Evolutionary conservation across 2,329 filamentous ascomycete species (phyloP).

Genomic region (Microcyclosporella mali): DNA sequence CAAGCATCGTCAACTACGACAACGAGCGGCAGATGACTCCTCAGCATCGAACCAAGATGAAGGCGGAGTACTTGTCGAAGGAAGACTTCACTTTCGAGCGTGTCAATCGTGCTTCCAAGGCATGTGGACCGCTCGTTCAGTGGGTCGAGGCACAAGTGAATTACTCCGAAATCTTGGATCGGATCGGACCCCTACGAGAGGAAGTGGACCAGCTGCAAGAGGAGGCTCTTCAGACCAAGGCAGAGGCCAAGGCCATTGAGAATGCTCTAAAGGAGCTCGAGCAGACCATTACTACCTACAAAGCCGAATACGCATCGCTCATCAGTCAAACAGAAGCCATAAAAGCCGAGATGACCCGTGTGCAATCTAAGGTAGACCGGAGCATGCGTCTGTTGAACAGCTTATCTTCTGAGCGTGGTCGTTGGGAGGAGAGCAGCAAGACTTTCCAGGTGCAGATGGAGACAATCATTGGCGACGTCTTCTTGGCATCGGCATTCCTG

Average conservation of each 20-base stretch:
- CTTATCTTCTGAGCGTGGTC: slow-evolving; percentile 81
- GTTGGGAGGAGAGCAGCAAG: slow-evolving; percentile 96
- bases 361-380: slow-evolving; percentile 96
- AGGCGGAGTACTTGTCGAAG: slow-evolving; percentile 82
- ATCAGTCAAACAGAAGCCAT: slow-evolving; percentile 97
- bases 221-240: slow-evolving; percentile 83
- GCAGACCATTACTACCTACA: slow-evolving; percentile 87
- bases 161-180: slow-evolving; percentile 94
- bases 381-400: slow-evolving; percentile 92
- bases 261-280: slow-evolving; percentile 80
- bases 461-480: slow-evolving; percentile 89
- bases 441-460: slow-evolving; percentile 97
- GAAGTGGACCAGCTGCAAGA: slow-evolving; percentile 85
- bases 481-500: slow-evolving; percentile 93
- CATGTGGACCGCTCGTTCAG: slow-evolving; percentile 91
- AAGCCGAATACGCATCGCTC: slow-evolving; percentile 88
- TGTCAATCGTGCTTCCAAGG: slow-evolving; percentile 92
- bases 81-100: slow-evolving; percentile 94
- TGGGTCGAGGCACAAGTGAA: slow-evolving; percentile 96
- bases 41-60: slow-evolving; percentile 76
- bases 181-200: slow-evolving; percentile 83
- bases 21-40: slow-evolving; percentile 94
- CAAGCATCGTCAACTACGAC: slow-evolving; percentile 94
- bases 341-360: slow-evolving; percentile 91
- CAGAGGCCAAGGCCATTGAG: slow-evolving; percentile 85